Percentiles rank a stretch among this genome's conserved stretches.
Conservation (phyloP, 2,329 filamentous ascomycete species). For the Aspergillus vadensis region DNA sequence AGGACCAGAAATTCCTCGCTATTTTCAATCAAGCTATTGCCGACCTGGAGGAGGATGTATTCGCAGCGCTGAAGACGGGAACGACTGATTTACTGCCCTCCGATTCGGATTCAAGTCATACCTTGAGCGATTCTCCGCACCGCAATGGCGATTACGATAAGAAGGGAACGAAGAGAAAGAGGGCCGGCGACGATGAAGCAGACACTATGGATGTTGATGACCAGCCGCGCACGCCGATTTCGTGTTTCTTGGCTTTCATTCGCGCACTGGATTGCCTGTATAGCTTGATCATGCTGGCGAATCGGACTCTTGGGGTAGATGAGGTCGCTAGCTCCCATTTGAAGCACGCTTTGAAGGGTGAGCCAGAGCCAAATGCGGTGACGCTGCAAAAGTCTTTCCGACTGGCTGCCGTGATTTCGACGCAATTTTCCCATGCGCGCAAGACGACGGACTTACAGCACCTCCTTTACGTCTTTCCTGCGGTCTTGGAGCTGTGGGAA, state of each 20-base stretch:
- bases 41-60: slow-evolving; percentile 49
- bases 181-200: slow-evolving; percentile 27
- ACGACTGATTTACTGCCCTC: slow-evolving; percentile 27
- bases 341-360: slow-evolving; percentile 41
- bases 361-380: slow-evolving; percentile 37
- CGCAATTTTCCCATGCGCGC: slow-evolving; percentile 31
- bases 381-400: slow-evolving; percentile 40
- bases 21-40: slow-evolving; percentile 68
- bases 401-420: slow-evolving; percentile 34
- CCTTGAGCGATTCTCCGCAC: slow-evolving; percentile 32
- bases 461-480: slow-evolving; percentile 36
- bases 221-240: slow-evolving; percentile 31
- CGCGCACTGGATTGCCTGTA: slow-evolving; percentile 39
- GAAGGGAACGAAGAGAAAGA: slow-evolving; percentile 44
- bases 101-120: slow-evolving; percentile 40
- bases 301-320: slow-evolving; percentile 28
- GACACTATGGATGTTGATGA: slow-evolving; percentile 37
- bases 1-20: slow-evolving; percentile 67
- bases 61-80: slow-evolving; percentile 29
- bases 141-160: slow-evolving; percentile 23
- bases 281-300: slow-evolving; percentile 32
- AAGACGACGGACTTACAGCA: slow-evolving; percentile 38
- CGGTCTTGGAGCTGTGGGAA: slow-evolving; percentile 42
- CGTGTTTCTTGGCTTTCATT: slow-evolving; percentile 38
- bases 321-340: slow-evolving; percentile 42